Percentiles rank a stretch among this genome's conserved stretches.
phyloP scores from a whole-genome alignment of 2,329 filamentous ascomycete species.

The Aspergillus neotritici region DNA sequence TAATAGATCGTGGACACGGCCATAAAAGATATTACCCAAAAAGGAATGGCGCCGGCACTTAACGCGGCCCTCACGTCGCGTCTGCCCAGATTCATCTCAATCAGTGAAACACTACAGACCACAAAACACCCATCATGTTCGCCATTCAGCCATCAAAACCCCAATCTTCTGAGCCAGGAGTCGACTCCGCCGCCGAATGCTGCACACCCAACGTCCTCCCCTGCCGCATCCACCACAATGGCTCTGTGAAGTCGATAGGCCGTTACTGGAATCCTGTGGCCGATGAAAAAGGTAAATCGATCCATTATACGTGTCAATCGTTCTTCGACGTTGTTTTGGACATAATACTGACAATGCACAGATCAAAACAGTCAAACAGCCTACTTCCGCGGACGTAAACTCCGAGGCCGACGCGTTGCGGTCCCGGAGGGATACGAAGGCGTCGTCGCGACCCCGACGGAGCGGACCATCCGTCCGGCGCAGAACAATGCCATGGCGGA shows the following conservation, averaged over 20 bases:
- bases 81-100: conserved; percentile 7
- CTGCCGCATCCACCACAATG: conserved; percentile 73
- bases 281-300: conserved; percentile 37
- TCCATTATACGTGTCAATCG: not conserved
- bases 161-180: conserved; percentile 14
- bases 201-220: conserved; percentile 68
- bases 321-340: not conserved
- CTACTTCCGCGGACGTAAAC: conserved; percentile 74
- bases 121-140: conserved; percentile 24
- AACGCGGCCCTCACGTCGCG: conserved; percentile 30
- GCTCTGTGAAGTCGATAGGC: conserved; percentile 57
- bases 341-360: conserved; percentile 6
- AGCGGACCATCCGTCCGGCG: conserved; percentile 26
- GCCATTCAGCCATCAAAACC: conserved; percentile 28
- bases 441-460: conserved; percentile 51
- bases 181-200: conserved; percentile 25
- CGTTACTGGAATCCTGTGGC: conserved; percentile 65
- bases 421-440: conserved; percentile 69
- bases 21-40: not conserved
- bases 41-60: conserved; percentile 18
- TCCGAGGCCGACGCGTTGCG: conserved; percentile 61
- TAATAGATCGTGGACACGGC: no score
- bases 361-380: conserved; percentile 44
- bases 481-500: conserved; percentile 37
- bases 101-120: not conserved